These are phyloP conservation scores for Lenzites betulinus DNA, from an alignment of 768 basidiomycete species.

Conservation along the genomic window DNA sequence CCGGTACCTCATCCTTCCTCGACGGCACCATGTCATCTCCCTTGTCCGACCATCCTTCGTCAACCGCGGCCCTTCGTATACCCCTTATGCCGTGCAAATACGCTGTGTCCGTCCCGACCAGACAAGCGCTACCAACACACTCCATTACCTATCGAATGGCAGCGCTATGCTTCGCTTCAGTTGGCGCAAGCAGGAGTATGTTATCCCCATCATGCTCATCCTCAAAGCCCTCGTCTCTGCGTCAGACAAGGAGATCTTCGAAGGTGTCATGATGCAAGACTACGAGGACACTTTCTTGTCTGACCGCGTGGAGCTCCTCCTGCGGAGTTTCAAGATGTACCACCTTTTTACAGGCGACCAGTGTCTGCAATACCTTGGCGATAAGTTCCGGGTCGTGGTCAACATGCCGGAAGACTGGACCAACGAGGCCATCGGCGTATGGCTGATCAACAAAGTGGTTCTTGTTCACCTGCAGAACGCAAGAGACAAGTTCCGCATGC, in stretches of 20 bases:
- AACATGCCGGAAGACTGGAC: conserved; percentile 93
- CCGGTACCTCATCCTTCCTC: conserved; percentile 94
- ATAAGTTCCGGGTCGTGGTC: conserved; percentile 93
- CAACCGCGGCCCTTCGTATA: conserved; percentile 94
- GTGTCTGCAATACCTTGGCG: conserved; percentile 92
- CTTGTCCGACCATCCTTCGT: conserved; percentile 89
- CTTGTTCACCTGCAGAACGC: conserved; percentile 87
- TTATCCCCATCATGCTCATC: conserved; percentile 95
- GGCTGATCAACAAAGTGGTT: conserved; percentile 82
- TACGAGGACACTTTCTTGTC: conserved; percentile 97
- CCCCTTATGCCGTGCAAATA: conserved; percentile 91
- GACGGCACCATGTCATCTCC: conserved; percentile 93
- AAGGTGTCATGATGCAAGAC: conserved; percentile 95
- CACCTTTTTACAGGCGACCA: conserved; percentile 84
- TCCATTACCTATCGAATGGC: conserved; percentile 97
- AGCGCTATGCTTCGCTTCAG: conserved; percentile 96
- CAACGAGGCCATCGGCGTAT: conserved; percentile 77
- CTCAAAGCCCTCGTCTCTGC: conserved; percentile 91
- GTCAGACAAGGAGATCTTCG: conserved; percentile 95
- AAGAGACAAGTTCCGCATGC: conserved; percentile 92
- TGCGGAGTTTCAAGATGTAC: conserved; percentile 95
- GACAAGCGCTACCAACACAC: conserved; percentile 88
- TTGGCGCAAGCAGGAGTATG: conserved; percentile 98
- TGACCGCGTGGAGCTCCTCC: conserved; percentile 91
- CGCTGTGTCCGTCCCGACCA: conserved; percentile 94